Base-by-base conservation (phyloP, 495 filamentous ascomycete species). In the Choiromyces venosus region DNA sequence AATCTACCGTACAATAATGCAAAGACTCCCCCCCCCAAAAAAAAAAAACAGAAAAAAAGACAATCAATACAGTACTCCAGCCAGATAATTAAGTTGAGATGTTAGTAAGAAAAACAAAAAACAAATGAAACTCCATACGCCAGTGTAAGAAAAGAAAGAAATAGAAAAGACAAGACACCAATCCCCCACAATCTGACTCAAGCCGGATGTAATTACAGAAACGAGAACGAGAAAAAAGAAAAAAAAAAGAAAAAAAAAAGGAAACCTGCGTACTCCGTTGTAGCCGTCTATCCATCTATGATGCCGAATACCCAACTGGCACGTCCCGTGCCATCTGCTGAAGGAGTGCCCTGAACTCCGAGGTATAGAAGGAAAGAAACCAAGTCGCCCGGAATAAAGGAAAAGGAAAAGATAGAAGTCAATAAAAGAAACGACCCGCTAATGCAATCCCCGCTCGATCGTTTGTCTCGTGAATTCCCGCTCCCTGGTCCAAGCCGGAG, bases 271-370 rank as follows among this genome's bases (percentile, higher is more conserved):
- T 67, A 37, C 37, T 69, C 56, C 40, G 66, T 37, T 74, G 29
- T 75, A 75, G 65, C 73, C 52, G n/a, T 75, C 64, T 75, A 67
- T 7, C 52, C 52, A 61, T 33, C 3, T 61, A 18, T 61, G 52
- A 75, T 76, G 74, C 67, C 44, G 18, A 44, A 74, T 69, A 67
- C 40, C 66, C 36, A 69, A 68, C 67, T 36, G 52, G 72, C 67
- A 39, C 35, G 44, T 52, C 68, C 68, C 71, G 56, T 65, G 29
- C 70, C 56, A 37, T 33, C 25, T 14, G 10, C 52, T 40, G 69
- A 66, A 40, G 37, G 10, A 65, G 68, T 69, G 66, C 70, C 52
- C 52, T 71, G 38, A 73, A 69, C 73, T 37, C 73, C 46, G 36
- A 69, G 33, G 56, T 68, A 61, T 37, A 73, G 25, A 37, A 67